Conservation (phyloP, 345 rosid genomes). For the Salix viminalis region DNA sequence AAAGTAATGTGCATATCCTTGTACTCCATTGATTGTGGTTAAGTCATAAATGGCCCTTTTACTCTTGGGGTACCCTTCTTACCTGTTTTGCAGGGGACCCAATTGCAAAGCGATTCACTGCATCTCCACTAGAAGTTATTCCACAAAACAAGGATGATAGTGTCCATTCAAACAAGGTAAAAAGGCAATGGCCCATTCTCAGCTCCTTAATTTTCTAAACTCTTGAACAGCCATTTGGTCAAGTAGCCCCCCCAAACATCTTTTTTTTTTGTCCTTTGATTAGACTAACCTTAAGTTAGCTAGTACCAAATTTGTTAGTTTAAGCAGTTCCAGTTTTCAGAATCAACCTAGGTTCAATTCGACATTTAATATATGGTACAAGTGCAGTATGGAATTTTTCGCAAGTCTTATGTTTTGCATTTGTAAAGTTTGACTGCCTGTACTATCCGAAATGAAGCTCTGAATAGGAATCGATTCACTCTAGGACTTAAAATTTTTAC, state of each 20-base stretch:
- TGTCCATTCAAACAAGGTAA: conserved; percentile 46
- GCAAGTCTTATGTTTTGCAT: not conserved
- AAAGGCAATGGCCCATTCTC: not conserved
- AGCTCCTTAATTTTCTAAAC: not conserved
- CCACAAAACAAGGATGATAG: conserved; percentile 38
- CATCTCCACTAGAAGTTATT: conserved; percentile 38
- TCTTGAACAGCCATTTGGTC: not conserved
- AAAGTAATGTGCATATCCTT: not conserved
- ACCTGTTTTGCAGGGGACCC: conserved; percentile 58
- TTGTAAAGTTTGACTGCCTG: not conserved
- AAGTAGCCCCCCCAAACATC: not conserved
- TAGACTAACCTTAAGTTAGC: not conserved
- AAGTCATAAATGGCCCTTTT: not conserved
- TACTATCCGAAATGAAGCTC: not conserved
- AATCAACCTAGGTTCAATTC: not conserved
- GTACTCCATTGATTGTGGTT: not conserved
- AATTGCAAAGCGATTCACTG: conserved; percentile 49
- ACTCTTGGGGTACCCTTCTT: not conserved
- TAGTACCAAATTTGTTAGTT: not conserved
- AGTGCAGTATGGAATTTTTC: not conserved
- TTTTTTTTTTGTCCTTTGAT: not conserved
- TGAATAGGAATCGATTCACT: not conserved
- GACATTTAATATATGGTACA: not conserved
- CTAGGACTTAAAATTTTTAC: not conserved
- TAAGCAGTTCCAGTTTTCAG: not conserved